Conservation (phyloP, 805 yeast genomes). For the Helenozyma baotianmanensis region DNA sequence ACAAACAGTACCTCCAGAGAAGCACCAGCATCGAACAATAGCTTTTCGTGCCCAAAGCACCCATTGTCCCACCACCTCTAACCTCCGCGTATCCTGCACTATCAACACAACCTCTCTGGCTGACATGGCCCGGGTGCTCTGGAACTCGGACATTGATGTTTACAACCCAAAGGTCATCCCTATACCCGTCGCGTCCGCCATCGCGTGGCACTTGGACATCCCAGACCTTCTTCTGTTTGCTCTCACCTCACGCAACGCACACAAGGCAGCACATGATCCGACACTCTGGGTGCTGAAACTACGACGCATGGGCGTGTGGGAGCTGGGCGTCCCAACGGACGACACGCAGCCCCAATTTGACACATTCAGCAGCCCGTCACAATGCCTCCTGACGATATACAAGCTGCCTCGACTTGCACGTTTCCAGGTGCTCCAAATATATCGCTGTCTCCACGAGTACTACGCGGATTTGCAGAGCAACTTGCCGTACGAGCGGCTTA, state of each 20-base stretch:
- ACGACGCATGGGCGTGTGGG: slow-evolving; percentile 37
- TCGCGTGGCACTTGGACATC: slow-evolving; percentile 30
- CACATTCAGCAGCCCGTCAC: slow-evolving; percentile 24
- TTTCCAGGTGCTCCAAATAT: slow-evolving; percentile 35
- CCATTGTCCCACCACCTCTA: too few species aligned
- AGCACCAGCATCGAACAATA: too few species aligned
- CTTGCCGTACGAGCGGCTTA: slow-evolving; percentile 37
- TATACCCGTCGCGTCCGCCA: slow-evolving; percentile 30
- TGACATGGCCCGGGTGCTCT: slow-evolving; percentile 44
- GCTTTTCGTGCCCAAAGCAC: too few species aligned
- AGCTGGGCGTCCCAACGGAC: slow-evolving; percentile 7
- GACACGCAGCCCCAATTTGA: slow-evolving; percentile 2
- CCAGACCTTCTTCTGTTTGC: slow-evolving; percentile 37
- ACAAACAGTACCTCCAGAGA: too few species aligned
- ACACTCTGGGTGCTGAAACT: slow-evolving; percentile 36
- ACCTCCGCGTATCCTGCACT: too few species aligned
- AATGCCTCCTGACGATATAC: slow-evolving; percentile 27
- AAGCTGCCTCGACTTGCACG: slow-evolving; percentile 29
- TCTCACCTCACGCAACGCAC: slow-evolving; percentile 34
- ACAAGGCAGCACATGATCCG: slow-evolving; percentile 35
- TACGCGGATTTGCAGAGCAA: slow-evolving; percentile 44
- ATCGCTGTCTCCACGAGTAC: slow-evolving; percentile 36
- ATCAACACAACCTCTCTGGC: too few species aligned
- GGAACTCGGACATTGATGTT: slow-evolving; percentile 45
- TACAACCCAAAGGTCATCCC: slow-evolving; percentile 36